Evolutionary conservation across 768 basidiomycete species (phyloP).

Genomic region (Mycena sanguinolenta): DNA sequence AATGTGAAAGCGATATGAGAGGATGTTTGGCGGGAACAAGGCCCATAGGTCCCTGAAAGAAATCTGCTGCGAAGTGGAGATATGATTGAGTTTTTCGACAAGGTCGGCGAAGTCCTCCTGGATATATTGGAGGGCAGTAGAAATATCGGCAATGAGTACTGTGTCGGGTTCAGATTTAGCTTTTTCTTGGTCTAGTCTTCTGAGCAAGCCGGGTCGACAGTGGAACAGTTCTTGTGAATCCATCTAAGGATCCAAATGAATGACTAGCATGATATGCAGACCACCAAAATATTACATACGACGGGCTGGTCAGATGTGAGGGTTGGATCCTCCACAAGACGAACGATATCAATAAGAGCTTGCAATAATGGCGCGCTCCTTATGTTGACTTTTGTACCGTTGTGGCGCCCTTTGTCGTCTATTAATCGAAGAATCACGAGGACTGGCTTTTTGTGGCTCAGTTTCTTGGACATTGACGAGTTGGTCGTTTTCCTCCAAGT

Average conservation of each 20-base stretch:
- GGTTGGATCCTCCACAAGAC: background rate
- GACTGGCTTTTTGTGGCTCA: background rate
- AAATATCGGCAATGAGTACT: background rate
- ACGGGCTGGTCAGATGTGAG: background rate
- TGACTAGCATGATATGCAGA: too few relatives aligned
- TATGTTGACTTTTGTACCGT: background rate
- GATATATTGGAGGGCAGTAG: background rate
- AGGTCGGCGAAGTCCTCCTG: background rate
- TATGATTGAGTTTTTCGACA: background rate
- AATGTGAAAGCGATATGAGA: background rate
- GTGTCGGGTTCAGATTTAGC: background rate
- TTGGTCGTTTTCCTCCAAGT: too few relatives aligned
- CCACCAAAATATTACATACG: too few relatives aligned
- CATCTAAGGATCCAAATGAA: background rate
- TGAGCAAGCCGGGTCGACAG: background rate
- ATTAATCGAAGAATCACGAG: background rate
- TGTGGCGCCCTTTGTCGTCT: background rate
- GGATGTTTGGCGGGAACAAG: background rate
- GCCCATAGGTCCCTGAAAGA: background rate
- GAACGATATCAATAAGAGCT: background rate
- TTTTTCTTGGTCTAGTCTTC: background rate
- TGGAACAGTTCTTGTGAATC: background rate
- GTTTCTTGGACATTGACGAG: background rate
- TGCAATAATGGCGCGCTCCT: background rate
- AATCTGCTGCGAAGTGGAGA: background rate